Evolutionary conservation across 2,329 filamentous ascomycete species (phyloP), one percentile per base, ranked within the genome.

Genomic region (Cordyceps cicadae): DNA sequence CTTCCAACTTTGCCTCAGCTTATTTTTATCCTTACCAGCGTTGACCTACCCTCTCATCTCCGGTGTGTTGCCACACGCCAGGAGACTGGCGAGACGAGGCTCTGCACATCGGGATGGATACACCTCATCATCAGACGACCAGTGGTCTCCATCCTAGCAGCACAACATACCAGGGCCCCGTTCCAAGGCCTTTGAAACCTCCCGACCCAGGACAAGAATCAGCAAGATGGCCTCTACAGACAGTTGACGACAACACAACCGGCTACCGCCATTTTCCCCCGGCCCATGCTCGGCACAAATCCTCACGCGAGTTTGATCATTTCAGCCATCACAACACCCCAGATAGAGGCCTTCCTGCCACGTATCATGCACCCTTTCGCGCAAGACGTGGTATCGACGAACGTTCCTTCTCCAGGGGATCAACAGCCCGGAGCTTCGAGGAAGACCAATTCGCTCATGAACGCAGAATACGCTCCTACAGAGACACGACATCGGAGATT

Each of bases 401-500:
- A 9, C 64, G 62, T 65, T 64, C 17, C 64, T 69, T 41, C 63
- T 66, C 46, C 64, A 69, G 50, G 67, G 68, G n/a, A 65, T 68
- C 26, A 67, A 67, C 29, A 3, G 68, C n/a, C 70, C 67, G 34
- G 69, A 49, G 69, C 21, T 64, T 67, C 56, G 71, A 76, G 21
- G 70, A 72, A 29, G 61, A 67, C 19, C 66, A 66, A 54, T 65
- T 68, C 29, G 70, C 72, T 15, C 76, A 81, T 64, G 77, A 79
- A 59, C 72, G 76, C 61, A 74, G 70, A 62, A 71, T 79, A n/a
- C 75, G 79, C 34, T 81, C 78, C 0, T 78, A 79, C 63, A 74
- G 77, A 62, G 80, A 83, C 65, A 76, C 77, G 2, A 75, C 77
- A 12, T 83, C 81, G 2, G 82, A 85, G 64, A 79, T 81, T 64